Base-by-base conservation (phyloP, 495 filamentous ascomycete genomes). In the Astrothelium subdiscretum region DNA sequence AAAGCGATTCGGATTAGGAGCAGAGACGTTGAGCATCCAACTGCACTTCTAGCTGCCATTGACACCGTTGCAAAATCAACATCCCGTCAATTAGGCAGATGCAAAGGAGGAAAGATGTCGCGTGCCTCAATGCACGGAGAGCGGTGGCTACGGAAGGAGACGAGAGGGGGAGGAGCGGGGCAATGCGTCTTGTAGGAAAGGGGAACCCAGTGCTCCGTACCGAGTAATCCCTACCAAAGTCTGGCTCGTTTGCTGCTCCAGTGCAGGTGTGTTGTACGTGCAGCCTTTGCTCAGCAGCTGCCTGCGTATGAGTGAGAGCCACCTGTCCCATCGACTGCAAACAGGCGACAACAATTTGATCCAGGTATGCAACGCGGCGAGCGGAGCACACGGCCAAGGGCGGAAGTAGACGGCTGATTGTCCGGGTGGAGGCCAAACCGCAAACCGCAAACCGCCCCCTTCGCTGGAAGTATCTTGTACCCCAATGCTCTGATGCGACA, bases 1-100 rank as follows among this genome's bases (percentile, higher is more conserved):
- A 71, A 59, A 20, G 67, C 51, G 59, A 58, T 67, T 35, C 62
- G 42, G 59, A 71, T 35, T 38, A 65, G 59, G 57, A 43, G 61
- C n/a, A 63, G 58, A 54, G 48, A 27, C 8, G 15, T 8, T 54
- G 48, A 54, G 24, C 6, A 27, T 29, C 20, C 48, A 29, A 54
- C 24, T 15, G 48, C 12, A 54, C 48, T 54, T 15, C 48, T 54
- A 24, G 29, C 15, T 8, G 48, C 48, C 48, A 54, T 54, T 54
- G 24, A 54, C 22, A 24, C 22, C n/a, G 48, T 27, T 3, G 20
- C 15, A 27, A 24, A 54, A 26, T 8, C 24, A 54, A 15, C 48
- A 54, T 54, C 20, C 48, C 48, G 24, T 26, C 24, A 54, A 5
- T 54, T 20, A 29, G 48, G 12, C 5, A 29, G 48, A 54, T 10